Conservation (phyloP, 306 rosid genomes). For the Glycyrrhiza uralensis region DNA sequence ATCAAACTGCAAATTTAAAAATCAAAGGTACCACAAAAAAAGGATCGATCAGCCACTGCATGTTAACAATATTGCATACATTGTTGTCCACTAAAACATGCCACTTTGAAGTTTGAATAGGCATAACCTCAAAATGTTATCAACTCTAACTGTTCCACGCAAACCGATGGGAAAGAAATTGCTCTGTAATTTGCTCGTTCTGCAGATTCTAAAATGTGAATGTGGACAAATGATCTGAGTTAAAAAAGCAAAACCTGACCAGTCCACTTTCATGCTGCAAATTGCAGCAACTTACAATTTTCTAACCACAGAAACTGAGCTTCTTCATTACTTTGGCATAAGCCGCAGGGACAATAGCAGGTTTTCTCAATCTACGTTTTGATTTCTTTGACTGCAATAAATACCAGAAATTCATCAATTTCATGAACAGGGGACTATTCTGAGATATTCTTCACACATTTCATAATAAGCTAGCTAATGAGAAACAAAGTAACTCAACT, state of each 20-base stretch:
- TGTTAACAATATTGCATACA: constrained; percentile 16
- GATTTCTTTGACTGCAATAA: constrained; percentile 86
- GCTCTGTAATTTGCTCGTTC: constrained; percentile 29
- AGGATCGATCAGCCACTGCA: constrained; percentile 13
- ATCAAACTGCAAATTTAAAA: constrained; percentile 6
- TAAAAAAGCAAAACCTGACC: constrained; percentile 9
- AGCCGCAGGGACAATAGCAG: constrained; percentile 67
- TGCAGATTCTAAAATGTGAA: constrained; percentile 35
- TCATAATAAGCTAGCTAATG: no score
- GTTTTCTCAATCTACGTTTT: constrained; percentile 77
- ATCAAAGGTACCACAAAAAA: constrained; percentile 10
- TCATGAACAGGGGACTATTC: constrained; percentile 7
- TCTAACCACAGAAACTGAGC: constrained; percentile 64
- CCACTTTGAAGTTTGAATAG: constrained; percentile 29
- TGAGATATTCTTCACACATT: constrained; percentile 7
- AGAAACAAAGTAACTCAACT: not conserved
- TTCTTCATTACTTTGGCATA: constrained; percentile 95
- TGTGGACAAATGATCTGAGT: not conserved
- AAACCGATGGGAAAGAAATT: not conserved
- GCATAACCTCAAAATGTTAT: constrained; percentile 18
- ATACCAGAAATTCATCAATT: constrained; percentile 24
- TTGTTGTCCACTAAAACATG: constrained; percentile 11
- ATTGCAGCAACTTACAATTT: constrained; percentile 22
- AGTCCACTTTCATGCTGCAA: constrained; percentile 21
- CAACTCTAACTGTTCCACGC: constrained; percentile 17